Evolutionary conservation across 208 protist species (phyloP).

Genomic region (Wallacemonas rigidus): DNA sequence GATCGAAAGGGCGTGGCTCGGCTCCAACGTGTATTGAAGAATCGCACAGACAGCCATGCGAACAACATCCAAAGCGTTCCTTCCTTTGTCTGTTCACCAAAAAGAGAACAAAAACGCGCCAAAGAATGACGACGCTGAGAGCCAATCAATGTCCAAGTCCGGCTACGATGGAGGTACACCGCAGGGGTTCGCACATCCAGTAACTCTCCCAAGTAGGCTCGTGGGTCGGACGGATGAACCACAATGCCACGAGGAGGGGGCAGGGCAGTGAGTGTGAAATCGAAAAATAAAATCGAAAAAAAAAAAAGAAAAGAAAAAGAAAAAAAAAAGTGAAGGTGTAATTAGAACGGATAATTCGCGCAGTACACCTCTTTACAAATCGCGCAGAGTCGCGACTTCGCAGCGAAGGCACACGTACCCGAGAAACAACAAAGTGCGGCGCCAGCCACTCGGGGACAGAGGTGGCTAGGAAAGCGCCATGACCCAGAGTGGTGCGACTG

Average conservation of each 20-base stretch:
- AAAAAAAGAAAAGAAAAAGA: neutral
- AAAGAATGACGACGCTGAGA: neutral
- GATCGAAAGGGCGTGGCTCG: conserved; percentile 5
- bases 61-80: too few relatives aligned
- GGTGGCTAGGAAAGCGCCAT: too few relatives aligned
- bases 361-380: too few relatives aligned
- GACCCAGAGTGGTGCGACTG: too few relatives aligned
- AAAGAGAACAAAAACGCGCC: too few relatives aligned
- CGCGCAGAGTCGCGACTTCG: too few relatives aligned
- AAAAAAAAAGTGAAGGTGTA: neutral
- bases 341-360: neutral
- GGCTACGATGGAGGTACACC: neutral
- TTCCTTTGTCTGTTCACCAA: too few relatives aligned
- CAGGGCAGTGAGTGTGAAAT: neutral
- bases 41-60: conserved; percentile 2
- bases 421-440: neutral
- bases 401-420: neutral
- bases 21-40: neutral
- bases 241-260: neutral
- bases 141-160: neutral
- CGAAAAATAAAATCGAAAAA: neutral
- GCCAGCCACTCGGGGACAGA: too few relatives aligned
- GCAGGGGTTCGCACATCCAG: too few relatives aligned
- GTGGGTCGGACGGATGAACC: too few relatives aligned
- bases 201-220: too few relatives aligned